Conservation (phyloP, 176 grass and related monocot species). For the Rhynchospora tenuis region DNA sequence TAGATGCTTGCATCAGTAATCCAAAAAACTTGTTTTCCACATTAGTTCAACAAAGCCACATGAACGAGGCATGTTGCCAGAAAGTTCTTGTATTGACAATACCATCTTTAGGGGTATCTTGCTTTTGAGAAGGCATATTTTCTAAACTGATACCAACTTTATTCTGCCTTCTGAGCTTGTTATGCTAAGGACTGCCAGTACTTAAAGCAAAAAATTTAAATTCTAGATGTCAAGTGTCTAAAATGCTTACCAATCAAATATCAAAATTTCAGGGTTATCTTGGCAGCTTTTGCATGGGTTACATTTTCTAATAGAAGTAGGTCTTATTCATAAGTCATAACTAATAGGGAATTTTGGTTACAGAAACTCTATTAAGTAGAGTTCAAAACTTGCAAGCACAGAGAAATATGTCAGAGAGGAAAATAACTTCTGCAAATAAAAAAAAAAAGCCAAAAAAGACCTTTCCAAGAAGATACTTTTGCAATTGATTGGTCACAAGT, state of each 20-base stretch:
- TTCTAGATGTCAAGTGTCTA: background rate
- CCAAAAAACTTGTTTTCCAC: background rate
- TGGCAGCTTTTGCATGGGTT: background rate
- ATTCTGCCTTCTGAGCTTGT: background rate
- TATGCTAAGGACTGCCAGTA: background rate
- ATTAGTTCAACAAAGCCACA: background rate
- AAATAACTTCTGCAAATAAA: background rate
- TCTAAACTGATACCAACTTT: background rate
- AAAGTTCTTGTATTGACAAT: background rate
- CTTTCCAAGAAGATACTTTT: slow-evolving; percentile 71
- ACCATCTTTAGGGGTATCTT: background rate
- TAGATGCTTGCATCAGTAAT: slow-evolving; percentile 6
- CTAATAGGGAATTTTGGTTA: background rate
- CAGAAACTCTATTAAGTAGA: background rate
- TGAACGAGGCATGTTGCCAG: background rate
- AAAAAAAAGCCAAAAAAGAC: slow-evolving; percentile 14
- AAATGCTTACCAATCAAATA: background rate
- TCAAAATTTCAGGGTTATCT: background rate
- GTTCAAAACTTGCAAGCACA: background rate
- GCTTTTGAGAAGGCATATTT: background rate
- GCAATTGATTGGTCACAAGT: slow-evolving; percentile 61
- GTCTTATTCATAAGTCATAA: background rate
- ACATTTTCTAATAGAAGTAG: background rate
- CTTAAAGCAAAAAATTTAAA: background rate
- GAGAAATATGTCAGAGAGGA: background rate